Evolutionary conservation across 352 stramenopile species (phyloP), one percentile per base, ranked within the genome.

Genomic region (Phytophthora capsici): DNA sequence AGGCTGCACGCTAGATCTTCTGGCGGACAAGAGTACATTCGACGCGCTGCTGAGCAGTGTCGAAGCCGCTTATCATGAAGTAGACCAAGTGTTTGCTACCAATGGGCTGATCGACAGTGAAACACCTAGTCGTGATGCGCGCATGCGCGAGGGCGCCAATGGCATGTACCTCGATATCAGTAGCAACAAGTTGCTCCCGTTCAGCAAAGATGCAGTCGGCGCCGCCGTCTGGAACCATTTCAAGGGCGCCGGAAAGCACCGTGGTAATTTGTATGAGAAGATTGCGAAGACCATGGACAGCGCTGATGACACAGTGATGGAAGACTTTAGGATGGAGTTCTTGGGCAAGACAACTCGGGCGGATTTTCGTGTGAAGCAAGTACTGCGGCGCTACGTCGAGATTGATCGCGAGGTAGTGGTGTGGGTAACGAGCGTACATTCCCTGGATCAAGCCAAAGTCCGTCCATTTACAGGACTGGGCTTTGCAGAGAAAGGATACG

Each of bases 311-410:
- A 88, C 69, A 10, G 72, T 88, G 17, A 66, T 80, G 36, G 77
- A 88, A 36, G 76, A 78, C 63, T 80, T 85, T 53, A 74, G 69
- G 28, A 61, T 88, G 43, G 65, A 78, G 65, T 63, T 86, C 28
- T 48, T 76, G 22, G 69, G 63, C n/a, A 86, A 83, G 34, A 64
- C 69, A 20, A 88, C 69, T 7, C 64, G 54, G 13, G 73, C 70
- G 16, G 57, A 82, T 41, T 87, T 87, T 63, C 69, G 71, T 0
- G 71, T 88, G 38, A 76, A 84, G 49, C 78, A 88, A 47, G 67
- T 90, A 25, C 51, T 87, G 53, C 70, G 51, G 17, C 57, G 56
- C 16, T 71, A 62, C 22, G 17, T 57, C 10, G 48, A 66, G n/a
- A 12, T 10, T 0, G 63, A 63, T 26, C 64, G 51, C 32, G 36